Evolutionary conservation across 257 asterid genomes (phyloP).

Genomic region (Nicotiana paniculata): DNA sequence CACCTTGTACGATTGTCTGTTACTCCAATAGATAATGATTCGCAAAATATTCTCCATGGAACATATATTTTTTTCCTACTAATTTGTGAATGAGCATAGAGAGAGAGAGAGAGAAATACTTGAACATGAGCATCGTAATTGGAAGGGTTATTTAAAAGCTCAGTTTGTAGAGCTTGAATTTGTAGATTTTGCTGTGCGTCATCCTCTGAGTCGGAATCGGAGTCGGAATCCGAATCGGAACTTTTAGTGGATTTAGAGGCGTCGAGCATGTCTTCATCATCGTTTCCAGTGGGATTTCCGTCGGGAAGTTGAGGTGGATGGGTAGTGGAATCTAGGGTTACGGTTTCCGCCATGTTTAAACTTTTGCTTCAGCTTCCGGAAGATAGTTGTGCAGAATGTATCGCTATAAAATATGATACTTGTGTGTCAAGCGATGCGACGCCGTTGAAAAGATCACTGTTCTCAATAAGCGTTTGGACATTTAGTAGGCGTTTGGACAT

Average conservation of each 20-base stretch:
- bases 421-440: not conserved
- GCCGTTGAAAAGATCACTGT: not conserved
- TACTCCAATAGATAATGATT: not conserved
- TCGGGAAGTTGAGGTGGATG: slow-evolving; percentile 18
- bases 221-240: slow-evolving; percentile 28
- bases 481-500: too few relatives aligned
- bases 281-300: slow-evolving; percentile 14
- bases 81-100: not conserved
- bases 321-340: slow-evolving; percentile 31
- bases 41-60: not conserved
- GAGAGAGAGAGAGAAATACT: slow-evolving; percentile 26
- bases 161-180: slow-evolving; percentile 56
- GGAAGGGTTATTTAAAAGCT: slow-evolving; percentile 46
- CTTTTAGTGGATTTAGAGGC: slow-evolving; percentile 31
- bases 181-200: slow-evolving; percentile 60
- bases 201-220: slow-evolving; percentile 46
- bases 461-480: too few relatives aligned
- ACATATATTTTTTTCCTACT: not conserved
- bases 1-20: too few relatives aligned
- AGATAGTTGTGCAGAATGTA: not conserved
- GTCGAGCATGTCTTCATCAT: slow-evolving; percentile 49
- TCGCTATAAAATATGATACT: not conserved
- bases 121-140: slow-evolving; percentile 75
- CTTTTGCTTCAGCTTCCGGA: not conserved
- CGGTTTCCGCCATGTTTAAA: slow-evolving; percentile 52